Percentiles rank a stretch among this genome's conserved stretches.
Evolutionary conservation across 1,284 basidiomycete species (phyloP).

Genomic region (Microstroma glucosiphilum): DNA sequence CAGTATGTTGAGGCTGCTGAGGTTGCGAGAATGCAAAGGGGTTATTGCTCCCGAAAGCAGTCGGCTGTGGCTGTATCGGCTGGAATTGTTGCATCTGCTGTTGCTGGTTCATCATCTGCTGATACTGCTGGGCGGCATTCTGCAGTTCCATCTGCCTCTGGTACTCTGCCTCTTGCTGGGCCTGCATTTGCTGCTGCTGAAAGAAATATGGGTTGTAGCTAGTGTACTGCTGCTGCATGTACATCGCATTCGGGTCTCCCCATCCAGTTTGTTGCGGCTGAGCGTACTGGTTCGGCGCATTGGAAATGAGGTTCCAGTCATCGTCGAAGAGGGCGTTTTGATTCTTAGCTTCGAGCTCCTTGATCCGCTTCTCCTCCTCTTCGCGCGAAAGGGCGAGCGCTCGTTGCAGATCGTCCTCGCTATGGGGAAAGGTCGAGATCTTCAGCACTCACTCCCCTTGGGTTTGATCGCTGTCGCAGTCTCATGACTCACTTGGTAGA

Average conservation of each 20-base stretch:
- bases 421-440: conserved; percentile 25
- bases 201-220: conserved; percentile 44
- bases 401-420: conserved; percentile 69
- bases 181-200: conserved; percentile 61
- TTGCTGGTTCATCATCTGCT: conserved; percentile 52
- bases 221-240: conserved; percentile 54
- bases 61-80: conserved; percentile 56
- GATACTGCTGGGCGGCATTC: conserved; percentile 51
- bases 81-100: conserved; percentile 30
- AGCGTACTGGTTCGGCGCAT: conserved; percentile 16
- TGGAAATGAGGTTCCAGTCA: conserved; percentile 17
- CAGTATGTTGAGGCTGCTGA: conserved; percentile 16
- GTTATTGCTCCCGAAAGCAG: conserved; percentile 72
- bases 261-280: conserved; percentile 41
- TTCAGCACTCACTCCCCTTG: neutral
- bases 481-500: conserved; percentile 24
- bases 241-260: conserved; percentile 44
- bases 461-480: no score
- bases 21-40: conserved; percentile 63
- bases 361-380: conserved; percentile 57
- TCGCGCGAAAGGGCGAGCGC: conserved; percentile 79
- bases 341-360: conserved; percentile 65
- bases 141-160: conserved; percentile 51
- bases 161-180: conserved; percentile 54
- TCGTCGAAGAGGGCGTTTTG: conserved; percentile 74